These are phyloP conservation scores for Waltiozyma sp. DNA, from an alignment of 1,139 yeast genomes.

Conservation along the genomic window DNA sequence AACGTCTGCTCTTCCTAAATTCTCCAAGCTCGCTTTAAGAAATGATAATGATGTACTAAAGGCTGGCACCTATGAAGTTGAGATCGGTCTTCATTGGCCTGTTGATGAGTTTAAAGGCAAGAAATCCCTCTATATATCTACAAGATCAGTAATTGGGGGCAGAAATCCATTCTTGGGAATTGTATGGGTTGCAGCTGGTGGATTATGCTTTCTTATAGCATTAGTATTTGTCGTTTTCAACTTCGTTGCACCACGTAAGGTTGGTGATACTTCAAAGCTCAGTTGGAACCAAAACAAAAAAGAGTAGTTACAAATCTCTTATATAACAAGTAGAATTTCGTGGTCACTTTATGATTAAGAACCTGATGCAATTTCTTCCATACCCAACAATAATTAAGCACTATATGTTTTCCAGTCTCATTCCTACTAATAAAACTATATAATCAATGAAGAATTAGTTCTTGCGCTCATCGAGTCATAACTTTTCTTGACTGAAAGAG, in stretches of 20 bases:
- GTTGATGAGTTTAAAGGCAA: conserved; percentile 75
- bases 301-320: no score
- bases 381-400: no score
- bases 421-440: no score
- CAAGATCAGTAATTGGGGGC: conserved; percentile 85
- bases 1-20: conserved; percentile 80
- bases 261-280: conserved; percentile 17
- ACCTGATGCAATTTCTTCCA: no score
- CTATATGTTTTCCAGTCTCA: no score
- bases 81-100: conserved; percentile 80
- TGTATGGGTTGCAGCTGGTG: conserved; percentile 90
- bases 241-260: conserved; percentile 14
- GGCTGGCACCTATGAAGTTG: conserved; percentile 61
- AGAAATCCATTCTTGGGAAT: conserved; percentile 80
- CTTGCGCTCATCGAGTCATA: no score
- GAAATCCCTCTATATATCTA: conserved; percentile 69
- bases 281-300: conserved; percentile 16
- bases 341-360: no score
- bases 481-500: no score
- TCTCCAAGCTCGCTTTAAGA: conserved; percentile 71
- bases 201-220: conserved; percentile 33
- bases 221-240: conserved; percentile 15
- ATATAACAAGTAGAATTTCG: no score
- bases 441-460: no score
- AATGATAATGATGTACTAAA: conserved; percentile 56